These are phyloP conservation scores for Quercus robur DNA, from an alignment of 306 rosid genomes.

Conservation along the genomic window DNA sequence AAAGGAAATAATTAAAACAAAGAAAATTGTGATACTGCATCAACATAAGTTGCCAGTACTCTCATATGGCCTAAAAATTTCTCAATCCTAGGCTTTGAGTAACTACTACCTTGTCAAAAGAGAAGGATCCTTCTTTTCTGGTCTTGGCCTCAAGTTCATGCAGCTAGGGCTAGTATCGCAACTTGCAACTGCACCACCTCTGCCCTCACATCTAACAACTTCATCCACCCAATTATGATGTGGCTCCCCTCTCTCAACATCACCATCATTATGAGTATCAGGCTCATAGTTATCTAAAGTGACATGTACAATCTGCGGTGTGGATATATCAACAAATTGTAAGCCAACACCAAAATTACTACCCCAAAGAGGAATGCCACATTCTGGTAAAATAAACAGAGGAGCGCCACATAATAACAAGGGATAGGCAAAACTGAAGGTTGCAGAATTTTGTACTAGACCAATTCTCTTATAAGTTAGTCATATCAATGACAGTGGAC, in stretches of 20 bases:
- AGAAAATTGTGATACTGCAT: not conserved
- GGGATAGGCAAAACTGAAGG: not conserved
- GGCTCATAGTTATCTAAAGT: slow-evolving; percentile 69
- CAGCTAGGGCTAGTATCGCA: slow-evolving; percentile 44
- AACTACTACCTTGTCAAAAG: slow-evolving; percentile 53
- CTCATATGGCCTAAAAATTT: not conserved
- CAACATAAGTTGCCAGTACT: not conserved
- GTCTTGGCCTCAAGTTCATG: slow-evolving; percentile 57
- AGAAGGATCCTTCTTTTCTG: slow-evolving; percentile 75
- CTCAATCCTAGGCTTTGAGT: slow-evolving; percentile 3
- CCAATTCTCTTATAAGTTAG: not conserved
- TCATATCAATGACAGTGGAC: not conserved
- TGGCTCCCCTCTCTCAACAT: slow-evolving; percentile 42
- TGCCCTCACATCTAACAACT: slow-evolving; percentile 77
- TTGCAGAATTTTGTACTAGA: not conserved
- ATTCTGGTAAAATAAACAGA: too few relatives aligned
- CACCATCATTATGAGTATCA: slow-evolving; percentile 40
- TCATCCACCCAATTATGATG: slow-evolving; percentile 98
- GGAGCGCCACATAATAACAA: not conserved
- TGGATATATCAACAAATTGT: slow-evolving; percentile 19
- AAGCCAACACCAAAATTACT: not conserved
- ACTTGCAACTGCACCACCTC: slow-evolving; percentile 49
- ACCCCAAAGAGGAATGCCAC: not conserved
- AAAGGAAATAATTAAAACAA: slow-evolving; percentile 3
- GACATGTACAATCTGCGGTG: slow-evolving; percentile 66